These are phyloP conservation scores for Russula sp. DNA, from an alignment of 768 basidiomycete species.

Conservation along the genomic window DNA sequence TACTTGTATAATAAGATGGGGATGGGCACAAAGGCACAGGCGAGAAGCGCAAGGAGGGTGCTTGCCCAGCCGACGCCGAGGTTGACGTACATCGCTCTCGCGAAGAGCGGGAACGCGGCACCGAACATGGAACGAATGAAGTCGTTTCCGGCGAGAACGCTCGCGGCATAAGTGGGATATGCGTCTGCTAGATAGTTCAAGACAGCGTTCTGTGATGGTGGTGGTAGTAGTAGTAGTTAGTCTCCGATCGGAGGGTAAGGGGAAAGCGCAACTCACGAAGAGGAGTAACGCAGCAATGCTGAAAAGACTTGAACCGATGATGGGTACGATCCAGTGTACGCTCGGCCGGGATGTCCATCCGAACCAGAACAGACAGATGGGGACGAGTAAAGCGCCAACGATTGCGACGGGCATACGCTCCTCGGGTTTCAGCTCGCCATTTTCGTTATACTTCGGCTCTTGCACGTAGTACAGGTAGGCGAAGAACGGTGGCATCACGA, in stretches of 20 bases:
- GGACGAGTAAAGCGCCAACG: slow-evolving; percentile 37
- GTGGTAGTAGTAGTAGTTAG: not conserved
- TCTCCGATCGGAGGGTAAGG: slow-evolving; percentile 24
- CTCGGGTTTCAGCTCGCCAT: slow-evolving; percentile 33
- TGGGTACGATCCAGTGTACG: slow-evolving; percentile 40
- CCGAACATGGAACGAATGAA: slow-evolving; percentile 36
- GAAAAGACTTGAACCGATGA: slow-evolving; percentile 39
- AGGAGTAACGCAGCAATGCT: slow-evolving; percentile 37
- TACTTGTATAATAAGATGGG: slow-evolving; percentile 29
- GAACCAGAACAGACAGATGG: slow-evolving; percentile 39
- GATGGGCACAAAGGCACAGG: slow-evolving; percentile 33
- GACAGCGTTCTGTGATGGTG: slow-evolving; percentile 30
- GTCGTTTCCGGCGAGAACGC: slow-evolving; percentile 39
- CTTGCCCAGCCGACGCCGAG: slow-evolving; percentile 34
- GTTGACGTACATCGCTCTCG: slow-evolving; percentile 32
- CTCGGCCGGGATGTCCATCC: slow-evolving; percentile 36
- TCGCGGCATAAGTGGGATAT: slow-evolving; percentile 37
- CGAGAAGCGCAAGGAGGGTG: slow-evolving; percentile 34
- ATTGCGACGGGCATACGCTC: slow-evolving; percentile 38
- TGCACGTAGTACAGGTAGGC: slow-evolving; percentile 26
- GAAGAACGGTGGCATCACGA: slow-evolving; percentile 26
- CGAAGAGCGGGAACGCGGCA: slow-evolving; percentile 28
- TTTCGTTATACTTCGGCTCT: slow-evolving; percentile 27
- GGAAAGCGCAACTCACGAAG: slow-evolving; percentile 33
- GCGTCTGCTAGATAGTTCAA: slow-evolving; percentile 37